These are phyloP conservation scores for Debaryomyces tyrocola DNA, from an alignment of 805 yeast species.

Conservation along the genomic window DNA sequence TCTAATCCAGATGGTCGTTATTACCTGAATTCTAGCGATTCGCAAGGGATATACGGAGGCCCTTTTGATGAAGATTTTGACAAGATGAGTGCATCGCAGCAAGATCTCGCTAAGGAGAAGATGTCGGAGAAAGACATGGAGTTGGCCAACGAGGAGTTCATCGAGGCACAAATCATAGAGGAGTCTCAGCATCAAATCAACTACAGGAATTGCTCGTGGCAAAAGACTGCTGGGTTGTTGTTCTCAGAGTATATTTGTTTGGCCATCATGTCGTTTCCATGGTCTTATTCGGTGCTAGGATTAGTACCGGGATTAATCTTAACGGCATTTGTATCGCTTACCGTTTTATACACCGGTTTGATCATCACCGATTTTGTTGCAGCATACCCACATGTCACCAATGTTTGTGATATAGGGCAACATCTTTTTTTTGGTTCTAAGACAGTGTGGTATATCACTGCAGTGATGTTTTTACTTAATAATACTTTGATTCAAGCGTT, in stretches of 20 bases:
- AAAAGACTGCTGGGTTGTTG: constrained; percentile 57
- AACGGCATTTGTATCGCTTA: constrained; percentile 50
- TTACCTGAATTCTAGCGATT: too few relatives aligned
- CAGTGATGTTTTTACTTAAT: constrained; percentile 52
- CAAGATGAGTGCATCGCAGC: background rate
- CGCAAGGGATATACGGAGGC: background rate
- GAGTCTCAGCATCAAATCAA: constrained; percentile 33
- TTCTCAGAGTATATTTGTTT: constrained; percentile 61
- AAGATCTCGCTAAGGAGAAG: background rate
- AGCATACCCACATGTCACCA: constrained; percentile 49
- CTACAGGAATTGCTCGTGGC: constrained; percentile 57
- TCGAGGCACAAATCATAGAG: constrained; percentile 4
- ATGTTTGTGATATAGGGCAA: constrained; percentile 61
- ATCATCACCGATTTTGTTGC: constrained; percentile 55
- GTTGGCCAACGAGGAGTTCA: background rate
- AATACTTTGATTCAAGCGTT: constrained; percentile 59
- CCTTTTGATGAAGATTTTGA: background rate
- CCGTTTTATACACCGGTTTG: constrained; percentile 57
- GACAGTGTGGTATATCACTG: constrained; percentile 59
- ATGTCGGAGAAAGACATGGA: background rate
- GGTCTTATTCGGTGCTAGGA: constrained; percentile 62
- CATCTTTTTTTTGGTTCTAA: constrained; percentile 50
- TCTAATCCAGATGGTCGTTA: too few relatives aligned
- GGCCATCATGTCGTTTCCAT: constrained; percentile 66
- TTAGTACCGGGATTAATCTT: constrained; percentile 57